Evolutionary conservation across 306 rosid genomes (phyloP), one percentile per base, ranked within the genome.

Genomic region (Lathyrus oleraceus): DNA sequence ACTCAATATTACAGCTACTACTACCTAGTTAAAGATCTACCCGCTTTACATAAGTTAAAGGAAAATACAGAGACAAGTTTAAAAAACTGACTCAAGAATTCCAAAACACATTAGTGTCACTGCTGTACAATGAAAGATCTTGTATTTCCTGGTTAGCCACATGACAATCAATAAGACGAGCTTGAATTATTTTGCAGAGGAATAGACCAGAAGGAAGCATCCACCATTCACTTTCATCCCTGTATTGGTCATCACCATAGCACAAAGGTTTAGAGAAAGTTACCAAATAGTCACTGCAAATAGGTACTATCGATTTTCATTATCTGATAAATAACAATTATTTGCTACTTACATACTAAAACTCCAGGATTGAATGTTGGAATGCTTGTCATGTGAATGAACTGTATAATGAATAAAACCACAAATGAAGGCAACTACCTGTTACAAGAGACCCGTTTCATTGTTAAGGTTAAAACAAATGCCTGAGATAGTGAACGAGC

Each of bases 221-320:
- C 99, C 99, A 94, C 97, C 99, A 94, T 76, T 88, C 99, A 76
- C 95, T 94, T 81, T 84, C 99, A 81, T 94, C 97, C 97, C 99
- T 92, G 90, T 80, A 69, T 70, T 78, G 25, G 35, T 39, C 70
- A 5, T 11, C 45, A 60, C 11, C 72, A 76, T 39, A 54, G 3
- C 53, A 73, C 54, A 62, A 23, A 23, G 39, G 27, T 35, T 39
- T 16, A 40, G 13, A 62, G 25, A 73, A 30, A 45, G 42, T 70
- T 65, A 66, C 58, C 60, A 67, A 76, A 35, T 13, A 61, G 42
- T 57, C 74, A 40, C 66, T 1, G 10, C 3, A 61, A 45, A 61
- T 38, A 70, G 21, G 43, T 54, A 35, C 39, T 35, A 64, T 58
- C 72, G 61, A 43, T 68, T 70, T 59, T 74, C 68, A 35, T 14